Evolutionary conservation across 169 alveolate genomes (phyloP).

Genomic region (Plasmodium coatneyi): DNA sequence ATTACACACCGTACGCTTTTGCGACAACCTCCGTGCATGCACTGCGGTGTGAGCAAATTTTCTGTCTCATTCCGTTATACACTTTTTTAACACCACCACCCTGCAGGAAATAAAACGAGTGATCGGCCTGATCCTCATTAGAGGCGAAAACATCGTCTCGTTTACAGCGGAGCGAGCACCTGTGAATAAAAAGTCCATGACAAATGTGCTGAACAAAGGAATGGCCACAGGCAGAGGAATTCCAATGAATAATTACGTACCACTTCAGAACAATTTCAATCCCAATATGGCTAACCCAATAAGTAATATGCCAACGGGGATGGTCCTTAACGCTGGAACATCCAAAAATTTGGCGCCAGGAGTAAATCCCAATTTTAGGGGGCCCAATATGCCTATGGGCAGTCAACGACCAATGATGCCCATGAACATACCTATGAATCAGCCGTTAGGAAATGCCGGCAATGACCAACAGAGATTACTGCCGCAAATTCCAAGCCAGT

Average conservation of each 20-base stretch:
- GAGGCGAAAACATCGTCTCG: constrained; percentile 98
- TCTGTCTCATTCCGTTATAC: background rate
- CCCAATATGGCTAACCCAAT: constrained; percentile 13
- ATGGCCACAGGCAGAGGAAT: constrained; percentile 87
- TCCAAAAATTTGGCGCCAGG: constrained; percentile 48
- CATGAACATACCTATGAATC: constrained; percentile 35
- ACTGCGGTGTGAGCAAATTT: background rate
- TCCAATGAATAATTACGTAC: constrained; percentile 76
- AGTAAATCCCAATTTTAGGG: constrained; percentile 29
- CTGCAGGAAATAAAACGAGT: constrained; percentile 94
- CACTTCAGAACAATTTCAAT: constrained; percentile 50
- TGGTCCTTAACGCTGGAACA: constrained; percentile 18
- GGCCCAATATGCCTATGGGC: constrained; percentile 13
- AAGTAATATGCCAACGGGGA: constrained; percentile 72
- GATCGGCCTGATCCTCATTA: constrained; percentile 95
- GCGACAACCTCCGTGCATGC: background rate
- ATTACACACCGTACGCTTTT: background rate
- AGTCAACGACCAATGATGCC: constrained; percentile 51
- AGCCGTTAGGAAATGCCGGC: background rate
- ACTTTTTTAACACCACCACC: background rate
- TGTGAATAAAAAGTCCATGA: constrained; percentile 75
- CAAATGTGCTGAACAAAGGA: constrained; percentile 81
- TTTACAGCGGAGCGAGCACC: constrained; percentile 99
- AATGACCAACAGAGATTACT: background rate
- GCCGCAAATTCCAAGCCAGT: constrained; percentile 24